A percentile compares a stretch with the other conserved stretches of the same genome.
These are phyloP conservation scores for Lactarius pseudohatsudake DNA, from an alignment of 768 basidiomycete genomes.

Conservation along the genomic window DNA sequence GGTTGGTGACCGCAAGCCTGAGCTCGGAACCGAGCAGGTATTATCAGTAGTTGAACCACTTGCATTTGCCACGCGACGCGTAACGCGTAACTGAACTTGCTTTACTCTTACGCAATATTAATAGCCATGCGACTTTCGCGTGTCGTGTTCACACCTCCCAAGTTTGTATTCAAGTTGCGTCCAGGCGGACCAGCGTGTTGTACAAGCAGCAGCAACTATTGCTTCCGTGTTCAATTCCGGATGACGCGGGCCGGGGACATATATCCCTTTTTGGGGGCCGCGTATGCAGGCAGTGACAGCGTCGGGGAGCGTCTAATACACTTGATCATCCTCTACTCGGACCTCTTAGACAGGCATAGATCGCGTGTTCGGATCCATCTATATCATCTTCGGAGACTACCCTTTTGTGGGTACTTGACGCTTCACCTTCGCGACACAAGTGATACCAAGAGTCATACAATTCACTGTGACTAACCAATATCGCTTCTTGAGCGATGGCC, in stretches of 20 bases:
- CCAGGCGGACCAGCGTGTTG: too few relatives aligned
- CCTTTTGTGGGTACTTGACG: not conserved
- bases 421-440: not conserved
- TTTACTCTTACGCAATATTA: slow-evolving; percentile 11
- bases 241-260: not conserved
- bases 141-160: not conserved
- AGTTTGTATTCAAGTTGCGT: not conserved
- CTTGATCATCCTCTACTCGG: not conserved
- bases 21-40: not conserved
- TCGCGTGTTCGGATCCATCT: not conserved
- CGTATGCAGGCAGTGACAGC: too few relatives aligned
- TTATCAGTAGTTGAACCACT: not conserved
- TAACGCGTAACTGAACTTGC: not conserved
- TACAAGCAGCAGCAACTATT: not conserved
- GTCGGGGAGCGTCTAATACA: not conserved
- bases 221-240: not conserved
- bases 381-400: not conserved
- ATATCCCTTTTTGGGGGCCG: not conserved
- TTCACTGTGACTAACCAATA: too few relatives aligned
- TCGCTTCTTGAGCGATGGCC: slow-evolving; percentile 8
- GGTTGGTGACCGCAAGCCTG: not conserved
- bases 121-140: not conserved
- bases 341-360: not conserved
- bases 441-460: slow-evolving; percentile 1
- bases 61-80: not conserved